Base-by-base conservation (phyloP, 148 eudicot genomes). In the Silene uniflora region DNA sequence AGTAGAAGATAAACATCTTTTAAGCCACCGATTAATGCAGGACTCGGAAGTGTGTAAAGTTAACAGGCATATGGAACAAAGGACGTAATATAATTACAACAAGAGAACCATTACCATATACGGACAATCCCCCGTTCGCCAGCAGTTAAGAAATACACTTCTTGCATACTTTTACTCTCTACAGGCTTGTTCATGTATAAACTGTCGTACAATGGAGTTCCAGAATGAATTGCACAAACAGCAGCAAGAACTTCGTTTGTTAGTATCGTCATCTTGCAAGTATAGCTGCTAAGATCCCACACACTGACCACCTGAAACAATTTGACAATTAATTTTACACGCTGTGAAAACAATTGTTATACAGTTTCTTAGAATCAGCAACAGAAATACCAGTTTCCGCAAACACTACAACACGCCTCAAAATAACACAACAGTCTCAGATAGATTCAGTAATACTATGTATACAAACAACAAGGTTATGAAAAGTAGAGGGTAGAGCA, bases 91-190 rank as follows among this genome's bases (percentile, higher is more conserved):
- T 39, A 58, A 42, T 1, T 52, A 24, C 58, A 70, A 55, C 7
- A 39, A 49, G 60, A 16, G 62, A 58, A 49, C 99, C 99, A 95
- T 77, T 80, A 89, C 99, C 99, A 95, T 77, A 92, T 85, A 62
- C 97, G 89, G 67, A 95, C 90, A 81, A 95, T 77, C 60, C 99
- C 99, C 81, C 92, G 96, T 82, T 92, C 99, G 82, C 99, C 99
- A 75, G 87, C 94, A 74, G 99, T 95, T 46, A 91, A 12, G 79
- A 95, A 95, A 73, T 83, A 84, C 73, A 90, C 66, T 59, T 81
- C 83, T 64, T 84, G 62, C 35, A 69, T 74, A 74, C 49, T 78
- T 76, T 76, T 86, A 79, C 84, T 82, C 86, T 85, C 89, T 74
- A 65, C 81, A 61, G 62, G 47, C 58, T 77, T 83, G 78, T 75